Percentiles rank a stretch among this genome's conserved stretches.
phyloP scores from a whole-genome alignment of 768 basidiomycete genomes.

The Amanita pseudoporphyria region DNA sequence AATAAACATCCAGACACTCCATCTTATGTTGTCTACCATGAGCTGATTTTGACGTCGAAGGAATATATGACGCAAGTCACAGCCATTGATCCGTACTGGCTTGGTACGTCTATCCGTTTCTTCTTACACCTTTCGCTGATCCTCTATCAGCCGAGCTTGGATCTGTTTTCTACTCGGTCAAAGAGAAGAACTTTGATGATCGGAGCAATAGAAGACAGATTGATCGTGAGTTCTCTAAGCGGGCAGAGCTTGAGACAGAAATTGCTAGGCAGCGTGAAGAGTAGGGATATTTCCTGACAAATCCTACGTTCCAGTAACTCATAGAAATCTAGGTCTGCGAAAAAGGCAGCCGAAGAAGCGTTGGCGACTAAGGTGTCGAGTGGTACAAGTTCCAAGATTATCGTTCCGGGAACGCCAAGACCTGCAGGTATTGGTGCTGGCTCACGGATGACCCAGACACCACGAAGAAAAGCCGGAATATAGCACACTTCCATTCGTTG shows the following conservation, averaged over 20 bases:
- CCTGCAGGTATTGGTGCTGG: conserved; percentile 60
- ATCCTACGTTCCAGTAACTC: neutral
- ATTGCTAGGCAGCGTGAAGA: conserved; percentile 80
- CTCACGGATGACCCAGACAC: conserved; percentile 60
- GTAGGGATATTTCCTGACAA: conserved; percentile 29
- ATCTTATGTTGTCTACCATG: too few relatives aligned
- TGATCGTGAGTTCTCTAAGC: conserved; percentile 86
- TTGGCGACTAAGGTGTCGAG: conserved; percentile 43
- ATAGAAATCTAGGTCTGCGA: conserved; percentile 37
- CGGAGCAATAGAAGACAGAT: conserved; percentile 67
- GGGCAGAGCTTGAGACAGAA: too few relatives aligned
- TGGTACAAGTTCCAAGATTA: conserved; percentile 51
- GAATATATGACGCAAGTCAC: too few relatives aligned
- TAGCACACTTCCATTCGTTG: conserved; percentile 16
- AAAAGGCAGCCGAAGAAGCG: conserved; percentile 52
- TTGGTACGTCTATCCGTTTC: too few relatives aligned
- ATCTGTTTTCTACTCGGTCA: too few relatives aligned
- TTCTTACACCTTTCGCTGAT: conserved; percentile 2
- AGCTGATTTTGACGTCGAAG: too few relatives aligned
- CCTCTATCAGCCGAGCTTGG: conserved; percentile 71
- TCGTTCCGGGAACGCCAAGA: conserved; percentile 77
- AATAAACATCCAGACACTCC: conserved; percentile 54
- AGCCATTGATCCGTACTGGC: too few relatives aligned
- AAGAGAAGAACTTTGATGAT: too few relatives aligned
- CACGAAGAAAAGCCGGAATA: conserved; percentile 63